Conservation (phyloP, 2,329 filamentous ascomycete genomes). For the Pseudogymnoascus sp. region DNA sequence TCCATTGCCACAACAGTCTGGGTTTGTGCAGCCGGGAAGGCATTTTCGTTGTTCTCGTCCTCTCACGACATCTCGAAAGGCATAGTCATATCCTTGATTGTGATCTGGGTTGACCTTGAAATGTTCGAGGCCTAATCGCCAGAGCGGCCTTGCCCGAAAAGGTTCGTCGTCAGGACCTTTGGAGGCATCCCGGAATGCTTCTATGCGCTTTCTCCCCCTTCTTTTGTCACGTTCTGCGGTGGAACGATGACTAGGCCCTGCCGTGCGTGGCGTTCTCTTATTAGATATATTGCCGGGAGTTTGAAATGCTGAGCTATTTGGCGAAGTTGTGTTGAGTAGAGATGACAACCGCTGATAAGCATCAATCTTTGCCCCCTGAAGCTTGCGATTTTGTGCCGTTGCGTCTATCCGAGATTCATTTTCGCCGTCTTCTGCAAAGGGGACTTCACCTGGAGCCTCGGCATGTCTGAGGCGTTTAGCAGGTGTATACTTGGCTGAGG, state of each 20-base stretch:
- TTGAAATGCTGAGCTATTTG: background rate
- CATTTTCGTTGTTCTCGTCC: constrained; percentile 51
- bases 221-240: background rate
- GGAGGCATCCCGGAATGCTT: constrained; percentile 1
- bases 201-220: background rate
- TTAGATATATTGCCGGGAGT: background rate
- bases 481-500: constrained; percentile 12
- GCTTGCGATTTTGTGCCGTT: background rate
- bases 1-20: constrained; percentile 42
- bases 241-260: background rate
- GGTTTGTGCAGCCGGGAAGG: constrained; percentile 54
- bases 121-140: constrained; percentile 40
- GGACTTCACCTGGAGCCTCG: background rate
- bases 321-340: background rate
- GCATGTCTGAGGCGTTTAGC: background rate
- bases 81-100: constrained; percentile 52
- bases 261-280: background rate
- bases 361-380: background rate
- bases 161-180: constrained; percentile 27
- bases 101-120: constrained; percentile 59
- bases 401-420: background rate
- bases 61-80: constrained; percentile 54
- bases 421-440: constrained; percentile 23
- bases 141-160: constrained; percentile 34
- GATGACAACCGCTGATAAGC: background rate